Evolutionary conservation across 2,329 filamentous ascomycete species (phyloP), one percentile per base, ranked within the genome.

Genomic region (Thermothelomyces thermophilus): DNA sequence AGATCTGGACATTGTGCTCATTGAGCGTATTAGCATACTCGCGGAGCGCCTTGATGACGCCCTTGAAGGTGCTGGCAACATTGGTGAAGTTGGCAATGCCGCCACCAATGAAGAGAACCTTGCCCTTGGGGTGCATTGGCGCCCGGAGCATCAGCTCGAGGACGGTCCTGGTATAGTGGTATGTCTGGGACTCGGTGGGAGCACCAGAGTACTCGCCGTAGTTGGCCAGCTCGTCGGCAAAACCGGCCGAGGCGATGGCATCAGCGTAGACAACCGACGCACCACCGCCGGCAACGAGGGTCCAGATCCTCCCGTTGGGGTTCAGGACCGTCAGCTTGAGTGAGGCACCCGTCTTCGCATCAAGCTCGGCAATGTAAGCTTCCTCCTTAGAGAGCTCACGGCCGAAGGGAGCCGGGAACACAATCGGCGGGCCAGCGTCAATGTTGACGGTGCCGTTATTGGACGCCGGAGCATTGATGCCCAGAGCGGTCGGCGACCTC

Each of bases 1-100:
- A 97, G 77, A 97, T 96, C 74, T 95, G 86, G 59, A 93, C 88
- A 66, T 95, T 95, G 84, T 98, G 93, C 81, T 98, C 93, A 67
- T 83, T 82, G 61, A 98, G 82, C 58, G 85, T 79, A 57, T 83
- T 83, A 54, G 90, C 81, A 62, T 91, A 90, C 73, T 97, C 93
- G 60, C 91, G 84, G 59, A 98, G 82, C 53, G 93, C 93, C 62
- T 89, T 86, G 70, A 98, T 98, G 71, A 98, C 91, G 77, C 93
- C 93, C 83, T 98, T 98, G 86, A 98, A 98, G 58, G 93, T 98
- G 63, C 87, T 93, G 54, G 93, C 93, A 48, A 98, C 93, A 75
- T 97, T 98, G 79, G 93, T 98, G 79, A 98, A 98, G 86, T 98
- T 98, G 80, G 93, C 93, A 80, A 98, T 98, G 81, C 93, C 93